Percentiles rank a stretch among this genome's conserved stretches.
Evolutionary conservation across 257 asterid species (phyloP).

Genomic region (Solanum clarkiae): DNA sequence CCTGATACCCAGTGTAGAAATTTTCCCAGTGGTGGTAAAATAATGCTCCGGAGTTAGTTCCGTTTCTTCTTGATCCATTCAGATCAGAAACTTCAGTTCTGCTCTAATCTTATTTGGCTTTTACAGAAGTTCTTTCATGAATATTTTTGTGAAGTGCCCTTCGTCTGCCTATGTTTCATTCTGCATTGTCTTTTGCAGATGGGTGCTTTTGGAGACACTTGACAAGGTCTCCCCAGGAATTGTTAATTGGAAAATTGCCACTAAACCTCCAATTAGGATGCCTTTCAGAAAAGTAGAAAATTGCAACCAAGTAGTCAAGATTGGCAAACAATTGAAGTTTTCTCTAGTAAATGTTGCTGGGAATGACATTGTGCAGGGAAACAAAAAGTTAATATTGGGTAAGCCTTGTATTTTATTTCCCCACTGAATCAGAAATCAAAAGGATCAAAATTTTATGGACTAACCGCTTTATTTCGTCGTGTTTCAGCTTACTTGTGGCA

Average conservation of each 20-base stretch:
- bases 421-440: neutral
- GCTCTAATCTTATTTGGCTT: neutral
- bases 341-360: slow-evolving; percentile 93
- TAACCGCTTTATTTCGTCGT: neutral
- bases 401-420: slow-evolving; percentile 1
- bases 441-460: neutral
- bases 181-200: slow-evolving; percentile 34
- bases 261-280: slow-evolving; percentile 93
- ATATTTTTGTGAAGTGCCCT: neutral
- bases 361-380: slow-evolving; percentile 90
- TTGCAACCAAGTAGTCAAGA: slow-evolving; percentile 92
- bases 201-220: slow-evolving; percentile 83
- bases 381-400: slow-evolving; percentile 86
- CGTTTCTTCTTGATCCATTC: neutral
- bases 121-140: neutral
- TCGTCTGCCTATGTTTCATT: neutral
- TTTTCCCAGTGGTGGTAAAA: neutral
- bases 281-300: slow-evolving; percentile 93
- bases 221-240: slow-evolving; percentile 90
- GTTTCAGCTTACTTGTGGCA: slow-evolving; percentile 92
- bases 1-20: neutral
- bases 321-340: slow-evolving; percentile 83
- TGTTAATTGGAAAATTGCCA: slow-evolving; percentile 85
- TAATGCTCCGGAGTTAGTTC: neutral
- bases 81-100: neutral